Conservation (phyloP, 352 stramenopile genomes). For the Phytophthora hybrid region DNA sequence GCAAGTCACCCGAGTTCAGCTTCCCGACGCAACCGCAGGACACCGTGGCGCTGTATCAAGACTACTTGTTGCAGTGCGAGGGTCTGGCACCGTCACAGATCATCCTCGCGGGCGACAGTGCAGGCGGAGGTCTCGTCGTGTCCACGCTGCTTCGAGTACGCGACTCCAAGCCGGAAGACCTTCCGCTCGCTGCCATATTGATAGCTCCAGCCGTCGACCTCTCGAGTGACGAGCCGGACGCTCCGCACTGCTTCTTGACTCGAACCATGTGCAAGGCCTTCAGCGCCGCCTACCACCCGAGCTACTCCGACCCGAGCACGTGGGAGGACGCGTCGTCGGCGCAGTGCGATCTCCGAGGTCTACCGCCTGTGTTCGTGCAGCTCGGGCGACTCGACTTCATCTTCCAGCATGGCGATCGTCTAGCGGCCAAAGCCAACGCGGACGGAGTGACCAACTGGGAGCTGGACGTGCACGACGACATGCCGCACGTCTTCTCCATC, state of each 20-base stretch:
- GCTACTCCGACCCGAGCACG: slow-evolving; percentile 17
- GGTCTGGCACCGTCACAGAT: slow-evolving; percentile 42
- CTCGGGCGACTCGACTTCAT: slow-evolving; percentile 42
- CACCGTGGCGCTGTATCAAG: slow-evolving; percentile 45
- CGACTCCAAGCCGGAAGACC: slow-evolving; percentile 14
- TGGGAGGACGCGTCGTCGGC: slow-evolving; percentile 38
- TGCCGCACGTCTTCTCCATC: slow-evolving; percentile 46
- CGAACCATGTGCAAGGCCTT: slow-evolving; percentile 22
- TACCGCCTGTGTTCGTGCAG: slow-evolving; percentile 53
- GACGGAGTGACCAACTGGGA: slow-evolving; percentile 37
- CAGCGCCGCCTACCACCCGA: slow-evolving; percentile 20
- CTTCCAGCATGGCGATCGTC: slow-evolving; percentile 27
- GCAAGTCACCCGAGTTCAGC: slow-evolving; percentile 51
- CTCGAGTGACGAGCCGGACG: slow-evolving; percentile 29
- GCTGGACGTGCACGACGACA: slow-evolving; percentile 38
- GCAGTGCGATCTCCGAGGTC: slow-evolving; percentile 44
- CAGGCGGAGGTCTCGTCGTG: slow-evolving; percentile 54
- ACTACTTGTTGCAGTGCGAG: slow-evolving; percentile 44
- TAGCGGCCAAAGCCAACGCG: slow-evolving; percentile 36
- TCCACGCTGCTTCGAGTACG: slow-evolving; percentile 55
- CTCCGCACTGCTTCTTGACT: slow-evolving; percentile 31
- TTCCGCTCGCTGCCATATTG: slow-evolving; percentile 46
- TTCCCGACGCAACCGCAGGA: slow-evolving; percentile 53
- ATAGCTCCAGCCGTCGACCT: slow-evolving; percentile 45
- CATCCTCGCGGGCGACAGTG: slow-evolving; percentile 60